Base-by-base conservation (phyloP, 1,284 basidiomycete species). In the Rhodotorula sp. region DNA sequence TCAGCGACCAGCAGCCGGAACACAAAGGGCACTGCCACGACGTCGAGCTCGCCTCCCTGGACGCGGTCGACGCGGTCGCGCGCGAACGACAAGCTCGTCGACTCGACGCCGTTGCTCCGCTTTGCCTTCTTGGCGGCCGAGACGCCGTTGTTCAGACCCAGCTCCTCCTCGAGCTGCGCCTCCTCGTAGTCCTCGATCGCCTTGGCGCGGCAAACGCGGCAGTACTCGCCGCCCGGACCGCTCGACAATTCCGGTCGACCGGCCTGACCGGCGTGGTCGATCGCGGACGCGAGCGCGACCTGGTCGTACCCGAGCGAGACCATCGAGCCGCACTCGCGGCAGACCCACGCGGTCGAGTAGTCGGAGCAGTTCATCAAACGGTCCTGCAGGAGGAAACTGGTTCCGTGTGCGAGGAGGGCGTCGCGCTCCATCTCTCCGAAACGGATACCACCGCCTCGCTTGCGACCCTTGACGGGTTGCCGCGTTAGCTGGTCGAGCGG, bases 391-490 rank as follows among this genome's bases (percentile, higher is more conserved):
- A 99, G 86, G 88, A 96, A 99, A 10, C 93, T 93, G 8, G 96
- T 97, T 55, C 96, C 96, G 82, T 99, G 96, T 6, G 96, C 96
- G 77, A 99, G 92, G 63, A 99, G 86, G 22, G 96, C 95, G 80
- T 99, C 96, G 69, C 96, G 91, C 82, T 99, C 96, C 96, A 99
- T 99, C 83, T 99, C 96, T 78, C 96, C 96, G 82, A 99, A 99
- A 74, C 96, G 95, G 78, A 99, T 99, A 81, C 96, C 96, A 79
- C 96, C 96, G 53, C 91, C 93, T 67, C 95, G 91, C 87, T 99
- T 99, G 74, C 96, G 89, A 68, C 96, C 96, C 87, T 99, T 98
- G 79, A 99, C 92, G 60, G 96, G 96, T 81, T 99, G 96, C 75
- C 94, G 87, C 8, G 96, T 99, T 58, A 98, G 84, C 37, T 91